Evolutionary conservation across 2,329 filamentous ascomycete species (phyloP).

Genomic region (Alternaria sp.): DNA sequence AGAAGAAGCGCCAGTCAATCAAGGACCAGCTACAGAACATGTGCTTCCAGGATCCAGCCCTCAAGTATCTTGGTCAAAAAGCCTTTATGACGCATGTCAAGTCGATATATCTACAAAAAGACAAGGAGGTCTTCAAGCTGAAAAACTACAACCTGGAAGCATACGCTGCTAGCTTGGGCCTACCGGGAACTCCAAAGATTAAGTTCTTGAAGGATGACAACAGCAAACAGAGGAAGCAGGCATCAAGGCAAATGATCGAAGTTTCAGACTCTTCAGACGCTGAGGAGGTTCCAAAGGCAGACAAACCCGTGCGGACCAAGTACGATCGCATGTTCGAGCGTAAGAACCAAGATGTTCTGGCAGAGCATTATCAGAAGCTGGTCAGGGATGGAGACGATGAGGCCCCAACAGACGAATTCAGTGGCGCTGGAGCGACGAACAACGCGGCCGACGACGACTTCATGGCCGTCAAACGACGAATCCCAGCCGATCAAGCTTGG

Average conservation of each 20-base stretch:
- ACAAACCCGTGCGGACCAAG: constrained; percentile 83
- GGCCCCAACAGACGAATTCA: constrained; percentile 47
- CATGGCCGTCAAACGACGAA: constrained; percentile 86
- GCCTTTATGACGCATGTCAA: constrained; percentile 91
- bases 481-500: constrained; percentile 71
- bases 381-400: constrained; percentile 65
- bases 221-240: constrained; percentile 86
- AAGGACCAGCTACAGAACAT: constrained; percentile 87
- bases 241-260: constrained; percentile 70
- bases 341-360: constrained; percentile 92
- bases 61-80: constrained; percentile 96
- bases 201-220: constrained; percentile 92
- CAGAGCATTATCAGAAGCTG: constrained; percentile 91
- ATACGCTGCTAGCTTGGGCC: constrained; percentile 82
- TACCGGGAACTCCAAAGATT: constrained; percentile 91
- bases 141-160: constrained; percentile 84
- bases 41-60: constrained; percentile 91
- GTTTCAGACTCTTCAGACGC: constrained; percentile 69
- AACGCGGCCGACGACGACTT: constrained; percentile 78
- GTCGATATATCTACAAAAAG: constrained; percentile 85
- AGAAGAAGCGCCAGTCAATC: constrained; percentile 89
- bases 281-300: constrained; percentile 58
- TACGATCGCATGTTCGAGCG: constrained; percentile 98
- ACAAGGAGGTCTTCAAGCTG: constrained; percentile 90
- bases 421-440: constrained; percentile 42